Evolutionary conservation across 108 stramenopile genomes (phyloP).

Genomic region (Nannochloropsis oceanica): DNA sequence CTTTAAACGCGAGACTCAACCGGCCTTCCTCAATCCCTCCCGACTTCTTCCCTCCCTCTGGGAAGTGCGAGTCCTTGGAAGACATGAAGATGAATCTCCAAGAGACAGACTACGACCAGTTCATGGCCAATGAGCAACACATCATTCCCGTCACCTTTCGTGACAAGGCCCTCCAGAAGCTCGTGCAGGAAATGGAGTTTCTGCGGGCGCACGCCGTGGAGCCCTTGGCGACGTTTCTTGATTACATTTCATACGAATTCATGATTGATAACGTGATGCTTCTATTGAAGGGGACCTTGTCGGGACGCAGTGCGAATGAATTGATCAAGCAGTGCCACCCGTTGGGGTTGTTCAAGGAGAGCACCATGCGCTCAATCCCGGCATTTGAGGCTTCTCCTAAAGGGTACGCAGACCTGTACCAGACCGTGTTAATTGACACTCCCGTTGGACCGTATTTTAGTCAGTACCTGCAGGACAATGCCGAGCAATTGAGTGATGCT

Average conservation of each 20-base stretch:
- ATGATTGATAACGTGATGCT: conserved; percentile 99
- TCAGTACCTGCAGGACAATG: conserved; percentile 20
- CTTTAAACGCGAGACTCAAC: not conserved
- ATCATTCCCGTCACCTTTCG: conserved; percentile 17
- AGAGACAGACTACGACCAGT: conserved; percentile 87
- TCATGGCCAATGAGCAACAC: conserved; percentile 54
- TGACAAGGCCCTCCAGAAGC: conserved; percentile 43
- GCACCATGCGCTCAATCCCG: conserved; percentile 89
- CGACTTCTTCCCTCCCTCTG: conserved; percentile 3
- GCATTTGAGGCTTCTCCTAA: conserved; percentile 77
- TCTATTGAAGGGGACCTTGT: conserved; percentile 84
- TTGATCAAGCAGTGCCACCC: conserved; percentile 95
- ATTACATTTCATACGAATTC: conserved; percentile 98
- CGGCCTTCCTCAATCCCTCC: not conserved
- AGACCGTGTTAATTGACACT: conserved; percentile 94
- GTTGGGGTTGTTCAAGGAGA: conserved; percentile 92
- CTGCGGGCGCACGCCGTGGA: conserved; percentile 87
- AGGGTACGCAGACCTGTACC: conserved; percentile 93
- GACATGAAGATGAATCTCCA: conserved; percentile 92
- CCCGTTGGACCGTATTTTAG: conserved; percentile 63
- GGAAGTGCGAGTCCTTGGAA: conserved; percentile 86
- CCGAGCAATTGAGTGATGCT: conserved; percentile 8
- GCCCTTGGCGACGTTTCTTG: conserved; percentile 86
- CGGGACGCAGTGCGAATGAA: conserved; percentile 84
- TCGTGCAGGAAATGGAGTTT: conserved; percentile 86